Evolutionary conservation across 2,329 filamentous ascomycete genomes (phyloP).

Genomic region (Botrytis cinerea): DNA sequence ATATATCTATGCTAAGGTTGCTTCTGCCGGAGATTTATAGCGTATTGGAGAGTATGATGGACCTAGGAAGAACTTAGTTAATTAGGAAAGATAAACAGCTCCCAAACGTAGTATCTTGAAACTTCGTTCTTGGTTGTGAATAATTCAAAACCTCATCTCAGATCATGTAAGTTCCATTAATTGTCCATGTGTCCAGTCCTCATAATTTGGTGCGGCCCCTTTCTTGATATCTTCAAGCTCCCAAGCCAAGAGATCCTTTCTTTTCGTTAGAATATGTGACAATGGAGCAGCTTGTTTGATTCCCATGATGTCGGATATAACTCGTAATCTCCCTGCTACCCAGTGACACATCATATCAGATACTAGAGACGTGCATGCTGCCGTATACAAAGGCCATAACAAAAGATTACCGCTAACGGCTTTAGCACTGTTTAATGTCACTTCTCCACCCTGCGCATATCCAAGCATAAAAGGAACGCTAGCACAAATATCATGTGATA

Average conservation of each 20-base stretch:
- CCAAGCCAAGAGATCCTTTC: conserved; percentile 26
- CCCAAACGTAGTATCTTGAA: neutral
- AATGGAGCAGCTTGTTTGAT: conserved; percentile 36
- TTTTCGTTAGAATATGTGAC: conserved; percentile 26
- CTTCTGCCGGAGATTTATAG: too few species aligned
- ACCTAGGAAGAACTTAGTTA: neutral
- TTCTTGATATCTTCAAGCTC: conserved; percentile 16
- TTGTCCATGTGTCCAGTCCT: conserved; percentile 19
- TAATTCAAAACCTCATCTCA: too few species aligned
- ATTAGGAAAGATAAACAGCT: neutral
- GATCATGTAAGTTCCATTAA: conserved; percentile 20
- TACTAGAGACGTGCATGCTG: conserved; percentile 30
- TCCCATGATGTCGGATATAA: conserved; percentile 35
- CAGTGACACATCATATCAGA: conserved; percentile 35
- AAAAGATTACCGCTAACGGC: conserved; percentile 34
- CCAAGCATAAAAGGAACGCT: conserved; percentile 35
- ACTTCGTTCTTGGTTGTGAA: neutral
- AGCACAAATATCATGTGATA: conserved; percentile 36
- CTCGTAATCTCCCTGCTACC: conserved; percentile 33
- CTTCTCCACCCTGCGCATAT: conserved; percentile 23
- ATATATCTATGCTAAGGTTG: neutral
- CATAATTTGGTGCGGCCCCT: neutral
- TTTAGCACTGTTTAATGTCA: conserved; percentile 24
- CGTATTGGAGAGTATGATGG: neutral
- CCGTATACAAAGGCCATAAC: conserved; percentile 37